Conservation (phyloP, 208 protist genomes). For the Sergeia podlipaevii region DNA sequence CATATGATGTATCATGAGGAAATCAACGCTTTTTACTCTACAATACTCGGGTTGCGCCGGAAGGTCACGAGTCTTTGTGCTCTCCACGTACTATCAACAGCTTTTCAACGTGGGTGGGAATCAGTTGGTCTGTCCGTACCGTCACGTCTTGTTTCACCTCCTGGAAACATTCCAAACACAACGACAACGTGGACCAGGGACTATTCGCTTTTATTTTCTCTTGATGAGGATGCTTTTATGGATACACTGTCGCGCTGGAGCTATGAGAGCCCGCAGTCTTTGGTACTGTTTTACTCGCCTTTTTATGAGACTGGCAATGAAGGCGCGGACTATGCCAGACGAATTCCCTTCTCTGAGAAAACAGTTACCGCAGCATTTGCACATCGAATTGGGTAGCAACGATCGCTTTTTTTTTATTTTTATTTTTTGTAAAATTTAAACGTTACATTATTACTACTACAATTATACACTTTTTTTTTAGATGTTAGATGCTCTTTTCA, state of each 20-base stretch:
- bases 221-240: conserved; percentile 51
- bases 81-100: conserved; percentile 37
- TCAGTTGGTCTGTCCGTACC: conserved; percentile 22
- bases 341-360: no score
- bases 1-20: no score
- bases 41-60: conserved; percentile 3
- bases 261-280: conserved; percentile 21
- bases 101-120: conserved; percentile 32
- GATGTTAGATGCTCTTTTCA: no score
- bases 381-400: no score
- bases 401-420: no score
- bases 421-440: no score
- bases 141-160: neutral
- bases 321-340: no score
- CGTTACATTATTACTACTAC: no score
- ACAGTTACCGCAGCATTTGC: no score
- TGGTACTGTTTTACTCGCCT: conserved; percentile 23
- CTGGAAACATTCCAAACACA: neutral
- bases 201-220: no score
- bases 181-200: neutral
- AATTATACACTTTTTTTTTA: no score
- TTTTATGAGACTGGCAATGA: neutral
- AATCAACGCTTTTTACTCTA: no score
- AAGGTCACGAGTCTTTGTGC: conserved; percentile 19
- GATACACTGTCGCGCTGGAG: conserved; percentile 38